Evolutionary conservation across 805 yeast genomes (phyloP).

Genomic region (Blastobotrys parvus): DNA sequence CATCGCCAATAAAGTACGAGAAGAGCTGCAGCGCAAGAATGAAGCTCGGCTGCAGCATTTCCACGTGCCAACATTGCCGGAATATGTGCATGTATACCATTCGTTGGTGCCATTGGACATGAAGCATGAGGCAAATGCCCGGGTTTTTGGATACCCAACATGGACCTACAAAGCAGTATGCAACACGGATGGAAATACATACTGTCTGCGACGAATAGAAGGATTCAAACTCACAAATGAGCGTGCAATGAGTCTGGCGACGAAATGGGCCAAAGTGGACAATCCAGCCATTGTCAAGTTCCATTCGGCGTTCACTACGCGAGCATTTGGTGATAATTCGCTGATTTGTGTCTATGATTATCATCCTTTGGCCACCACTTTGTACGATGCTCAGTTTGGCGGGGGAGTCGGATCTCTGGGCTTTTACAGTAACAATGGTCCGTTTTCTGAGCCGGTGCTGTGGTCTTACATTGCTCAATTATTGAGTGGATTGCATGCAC

Average conservation of each 20-base stretch:
- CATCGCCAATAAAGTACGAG: conserved; percentile 64
- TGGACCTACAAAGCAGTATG: conserved; percentile 74
- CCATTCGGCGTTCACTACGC: conserved; percentile 77
- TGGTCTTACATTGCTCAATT: conserved; percentile 78
- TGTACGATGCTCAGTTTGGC: conserved; percentile 59
- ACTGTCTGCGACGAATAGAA: conserved; percentile 69
- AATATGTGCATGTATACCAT: conserved; percentile 72
- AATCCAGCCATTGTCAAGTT: conserved; percentile 50
- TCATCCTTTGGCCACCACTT: conserved; percentile 66
- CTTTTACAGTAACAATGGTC: conserved; percentile 19
- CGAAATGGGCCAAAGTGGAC: conserved; percentile 52
- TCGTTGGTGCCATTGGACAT: conserved; percentile 76
- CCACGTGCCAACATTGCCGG: conserved; percentile 55
- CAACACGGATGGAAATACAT: conserved; percentile 67
- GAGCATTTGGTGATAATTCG: conserved; percentile 75
- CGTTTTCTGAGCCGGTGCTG: conserved; percentile 50
- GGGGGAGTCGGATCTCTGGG: conserved; percentile 20
- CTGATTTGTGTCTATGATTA: conserved; percentile 77
- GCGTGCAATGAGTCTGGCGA: conserved; percentile 48
- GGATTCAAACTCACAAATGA: conserved; percentile 47
- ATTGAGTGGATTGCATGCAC: conserved; percentile 53
- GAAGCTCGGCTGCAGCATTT: conserved; percentile 72
- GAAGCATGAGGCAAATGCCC: conserved; percentile 23
- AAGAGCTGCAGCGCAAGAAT: conserved; percentile 59
- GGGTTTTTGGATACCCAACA: conserved; percentile 46